These are phyloP conservation scores for Elsinoe batatas DNA, from an alignment of 2,329 filamentous ascomycete species.

Conservation along the genomic window DNA sequence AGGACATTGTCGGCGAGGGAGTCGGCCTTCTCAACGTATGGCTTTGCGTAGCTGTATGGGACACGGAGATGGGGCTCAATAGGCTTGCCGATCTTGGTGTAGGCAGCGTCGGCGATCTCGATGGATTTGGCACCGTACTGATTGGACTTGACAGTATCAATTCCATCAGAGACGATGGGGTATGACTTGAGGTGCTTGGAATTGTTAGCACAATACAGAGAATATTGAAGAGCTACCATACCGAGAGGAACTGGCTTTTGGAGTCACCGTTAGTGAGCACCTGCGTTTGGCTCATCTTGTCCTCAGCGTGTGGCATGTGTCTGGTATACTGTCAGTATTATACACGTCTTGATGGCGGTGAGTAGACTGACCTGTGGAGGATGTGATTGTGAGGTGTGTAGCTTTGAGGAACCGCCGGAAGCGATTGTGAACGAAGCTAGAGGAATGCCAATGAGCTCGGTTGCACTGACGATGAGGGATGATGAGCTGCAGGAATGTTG, in stretches of 20 bases:
- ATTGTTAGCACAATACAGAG: slow-evolving; percentile 18
- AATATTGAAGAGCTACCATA: slow-evolving; percentile 8
- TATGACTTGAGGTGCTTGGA: slow-evolving; percentile 72
- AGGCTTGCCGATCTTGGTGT: slow-evolving; percentile 66
- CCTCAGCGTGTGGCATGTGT: slow-evolving; percentile 41
- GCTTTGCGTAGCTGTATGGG: slow-evolving; percentile 72
- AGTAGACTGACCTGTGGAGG: not conserved
- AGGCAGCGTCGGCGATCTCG: slow-evolving; percentile 62
- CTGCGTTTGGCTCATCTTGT: slow-evolving; percentile 31
- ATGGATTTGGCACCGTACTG: slow-evolving; percentile 77
- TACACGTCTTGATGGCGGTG: not conserved
- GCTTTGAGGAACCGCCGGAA: not conserved
- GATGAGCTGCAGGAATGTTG: slow-evolving; percentile 1
- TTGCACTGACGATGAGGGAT: not conserved
- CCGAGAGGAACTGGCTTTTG: slow-evolving; percentile 37
- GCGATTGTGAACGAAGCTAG: not conserved
- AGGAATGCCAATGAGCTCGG: not conserved
- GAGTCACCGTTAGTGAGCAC: slow-evolving; percentile 42
- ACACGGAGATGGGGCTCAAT: slow-evolving; percentile 67
- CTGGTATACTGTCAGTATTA: not conserved
- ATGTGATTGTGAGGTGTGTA: not conserved
- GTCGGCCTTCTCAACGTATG: slow-evolving; percentile 78
- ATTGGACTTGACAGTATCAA: slow-evolving; percentile 70
- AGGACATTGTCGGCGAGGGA: slow-evolving; percentile 47
- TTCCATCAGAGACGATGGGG: slow-evolving; percentile 69